Evolutionary conservation across 495 filamentous ascomycete genomes (phyloP), one percentile per base, ranked within the genome.

Genomic region (Penicillium bovifimosum): DNA sequence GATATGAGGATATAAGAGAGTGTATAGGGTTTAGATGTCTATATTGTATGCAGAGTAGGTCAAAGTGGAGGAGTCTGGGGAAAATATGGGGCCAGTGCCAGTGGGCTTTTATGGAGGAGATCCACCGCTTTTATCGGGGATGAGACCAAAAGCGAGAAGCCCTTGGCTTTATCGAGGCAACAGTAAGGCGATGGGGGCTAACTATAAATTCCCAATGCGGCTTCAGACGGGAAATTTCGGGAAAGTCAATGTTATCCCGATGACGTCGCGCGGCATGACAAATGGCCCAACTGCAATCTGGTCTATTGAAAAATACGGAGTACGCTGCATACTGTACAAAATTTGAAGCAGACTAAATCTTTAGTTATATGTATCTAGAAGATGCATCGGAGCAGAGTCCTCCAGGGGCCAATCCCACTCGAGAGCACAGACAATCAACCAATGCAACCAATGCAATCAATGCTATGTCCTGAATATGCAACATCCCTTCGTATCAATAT

Each of bases 191-290:
- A n/a, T n/a, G n/a, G n/a, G n/a, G n/a, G n/a, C n/a, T n/a, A n/a
- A n/a, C n/a, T n/a, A n/a, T n/a, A n/a, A n/a, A n/a, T n/a, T n/a
- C 20, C 20, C 20, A 4, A 24, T 24, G 20, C 18, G 29, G 28
- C 41, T 41, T 36, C 39, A 16, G 40, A 9, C 65, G 67, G 63
- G 59, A 51, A 35, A 41, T 59, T 52, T 55, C 63, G 62, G 59
- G 41, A 17, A 14, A 16, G 20, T 5, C 32, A 29, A 14, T 35
- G 65, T 62, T 56, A 69, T 66, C 67, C 44, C 24, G 60, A 68
- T 73, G 70, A 73, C 66, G 69, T 62, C 52, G 61, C n/a, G n/a
- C n/a, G n/a, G n/a, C n/a, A 38, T 6, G 34, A 1, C 4, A 11
- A 6, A 16, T 5, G n/a, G n/a, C n/a, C n/a, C 13, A 14, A 35